A percentile compares a stretch with the other conserved stretches of the same genome.
Evolutionary conservation across 75 land plant genomes (phyloP).

Genomic region (Azolla pinnata): DNA sequence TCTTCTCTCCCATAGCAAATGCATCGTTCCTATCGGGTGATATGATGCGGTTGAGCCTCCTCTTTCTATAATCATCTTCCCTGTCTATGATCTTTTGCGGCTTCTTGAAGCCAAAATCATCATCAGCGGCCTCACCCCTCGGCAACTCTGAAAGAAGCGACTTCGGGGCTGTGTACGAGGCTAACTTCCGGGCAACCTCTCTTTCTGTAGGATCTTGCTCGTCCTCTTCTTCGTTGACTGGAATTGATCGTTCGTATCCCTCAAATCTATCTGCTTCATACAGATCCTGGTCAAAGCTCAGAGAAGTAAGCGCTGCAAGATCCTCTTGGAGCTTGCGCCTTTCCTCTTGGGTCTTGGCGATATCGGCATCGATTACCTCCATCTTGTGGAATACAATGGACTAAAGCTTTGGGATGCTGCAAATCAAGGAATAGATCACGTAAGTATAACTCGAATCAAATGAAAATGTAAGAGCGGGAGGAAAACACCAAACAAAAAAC

Average conservation of each 20-base stretch:
- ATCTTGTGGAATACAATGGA: too few relatives aligned
- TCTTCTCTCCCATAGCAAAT: slow-evolving; percentile 79
- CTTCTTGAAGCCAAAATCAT: slow-evolving; percentile 60
- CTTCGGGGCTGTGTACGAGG: slow-evolving; percentile 83
- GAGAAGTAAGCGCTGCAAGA: slow-evolving; percentile 44
- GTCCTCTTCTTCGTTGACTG: slow-evolving; percentile 73
- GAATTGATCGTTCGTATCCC: slow-evolving; percentile 66
- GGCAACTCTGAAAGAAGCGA: slow-evolving; percentile 57
- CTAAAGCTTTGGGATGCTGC: too few relatives aligned
- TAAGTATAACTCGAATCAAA: too few relatives aligned
- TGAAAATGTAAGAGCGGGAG: too few relatives aligned
- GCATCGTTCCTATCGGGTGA: slow-evolving; percentile 92
- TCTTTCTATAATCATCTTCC: slow-evolving; percentile 81
- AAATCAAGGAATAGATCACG: too few relatives aligned
- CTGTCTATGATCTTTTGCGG: slow-evolving; percentile 68
- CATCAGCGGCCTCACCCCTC: slow-evolving; percentile 25
- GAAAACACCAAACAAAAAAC: too few relatives aligned
- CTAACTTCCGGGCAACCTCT: slow-evolving; percentile 55
- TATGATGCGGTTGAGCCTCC: slow-evolving; percentile 59
- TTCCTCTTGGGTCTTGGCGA: slow-evolving; percentile 77
- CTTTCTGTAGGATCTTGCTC: slow-evolving; percentile 38
- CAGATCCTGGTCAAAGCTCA: slow-evolving; percentile 67
- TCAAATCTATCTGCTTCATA: slow-evolving; percentile 46
- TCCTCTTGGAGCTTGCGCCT: slow-evolving; percentile 68
- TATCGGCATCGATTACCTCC: slow-evolving; percentile 51